Evolutionary conservation across 129 eudicot genomes (phyloP).

Genomic region (Cynara cardunculus): DNA sequence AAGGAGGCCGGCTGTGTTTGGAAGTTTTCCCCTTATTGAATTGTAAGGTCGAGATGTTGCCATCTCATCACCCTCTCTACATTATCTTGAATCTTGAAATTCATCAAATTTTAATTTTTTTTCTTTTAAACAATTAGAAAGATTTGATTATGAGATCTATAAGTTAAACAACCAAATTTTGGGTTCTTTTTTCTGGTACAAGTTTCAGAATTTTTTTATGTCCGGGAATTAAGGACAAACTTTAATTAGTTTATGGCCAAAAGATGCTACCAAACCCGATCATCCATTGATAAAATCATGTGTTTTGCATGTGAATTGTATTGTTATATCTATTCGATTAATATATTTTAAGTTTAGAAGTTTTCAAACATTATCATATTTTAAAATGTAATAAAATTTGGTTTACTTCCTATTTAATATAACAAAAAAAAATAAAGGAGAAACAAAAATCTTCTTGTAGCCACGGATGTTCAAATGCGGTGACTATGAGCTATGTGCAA

Average conservation of each 20-base stretch:
- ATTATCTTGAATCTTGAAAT: constrained; percentile 38
- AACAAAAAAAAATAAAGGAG: no score
- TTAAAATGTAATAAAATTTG: no score
- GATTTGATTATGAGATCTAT: background rate
- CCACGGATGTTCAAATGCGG: no score
- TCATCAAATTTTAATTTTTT: background rate
- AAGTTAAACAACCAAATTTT: background rate
- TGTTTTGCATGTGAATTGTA: background rate
- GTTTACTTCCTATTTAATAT: no score
- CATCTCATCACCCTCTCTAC: constrained; percentile 40
- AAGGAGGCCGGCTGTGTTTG: constrained; percentile 41
- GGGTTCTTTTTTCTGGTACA: background rate
- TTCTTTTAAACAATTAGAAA: background rate
- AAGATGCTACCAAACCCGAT: background rate
- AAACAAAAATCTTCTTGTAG: no score
- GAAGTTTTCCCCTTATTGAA: constrained; percentile 29
- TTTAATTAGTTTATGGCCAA: background rate
- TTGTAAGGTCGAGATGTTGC: constrained; percentile 62
- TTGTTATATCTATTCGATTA: background rate
- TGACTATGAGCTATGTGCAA: no score
- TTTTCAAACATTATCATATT: background rate
- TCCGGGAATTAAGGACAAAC: background rate
- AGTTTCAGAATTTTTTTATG: background rate
- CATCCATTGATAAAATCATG: background rate
- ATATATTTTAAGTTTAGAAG: background rate